Evolutionary conservation across 2,329 filamentous ascomycete genomes (phyloP).

Genomic region (Laburnicola sp.): DNA sequence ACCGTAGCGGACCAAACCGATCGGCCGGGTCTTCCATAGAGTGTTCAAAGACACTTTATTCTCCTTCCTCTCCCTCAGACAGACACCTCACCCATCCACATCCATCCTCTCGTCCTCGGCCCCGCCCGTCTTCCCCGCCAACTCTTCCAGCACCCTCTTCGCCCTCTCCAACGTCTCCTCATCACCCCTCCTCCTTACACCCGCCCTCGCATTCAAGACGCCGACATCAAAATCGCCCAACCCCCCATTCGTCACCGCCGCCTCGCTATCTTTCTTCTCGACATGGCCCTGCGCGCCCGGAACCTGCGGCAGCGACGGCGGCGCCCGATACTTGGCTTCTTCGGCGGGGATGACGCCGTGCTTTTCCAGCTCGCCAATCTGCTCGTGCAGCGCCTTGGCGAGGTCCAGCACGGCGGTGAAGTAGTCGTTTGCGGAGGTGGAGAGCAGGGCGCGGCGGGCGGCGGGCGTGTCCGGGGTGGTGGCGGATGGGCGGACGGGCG

Average conservation of each 20-base stretch:
- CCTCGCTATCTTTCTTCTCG: conserved; percentile 26
- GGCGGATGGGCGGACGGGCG: conserved; percentile 56
- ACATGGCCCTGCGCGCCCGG: no score
- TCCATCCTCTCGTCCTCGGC: conserved; percentile 20
- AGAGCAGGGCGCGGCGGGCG: conserved; percentile 47
- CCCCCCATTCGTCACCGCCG: conserved; percentile 49
- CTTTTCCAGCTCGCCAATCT: conserved; percentile 37
- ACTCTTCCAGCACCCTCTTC: conserved; percentile 56
- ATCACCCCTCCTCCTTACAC: conserved; percentile 80
- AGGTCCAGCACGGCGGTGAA: conserved; percentile 67
- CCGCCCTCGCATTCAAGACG: conserved; percentile 84
- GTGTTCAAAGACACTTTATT: neutral
- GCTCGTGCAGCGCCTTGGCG: conserved; percentile 28
- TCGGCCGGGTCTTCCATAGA: no score
- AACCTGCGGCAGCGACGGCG: no score
- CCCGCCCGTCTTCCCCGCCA: conserved; percentile 23
- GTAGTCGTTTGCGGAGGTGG: conserved; percentile 66
- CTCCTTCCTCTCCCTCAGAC: neutral
- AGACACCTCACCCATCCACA: neutral
- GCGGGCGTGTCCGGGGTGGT: conserved; percentile 40
- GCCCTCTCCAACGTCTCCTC: conserved; percentile 73
- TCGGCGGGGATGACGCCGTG: conserved; percentile 38
- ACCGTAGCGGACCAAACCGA: no score
- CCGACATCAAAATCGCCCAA: conserved; percentile 73
- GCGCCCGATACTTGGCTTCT: conserved; percentile 22